Conservation (phyloP, 2,329 filamentous ascomycete genomes). For the Polychaeton citri region DNA sequence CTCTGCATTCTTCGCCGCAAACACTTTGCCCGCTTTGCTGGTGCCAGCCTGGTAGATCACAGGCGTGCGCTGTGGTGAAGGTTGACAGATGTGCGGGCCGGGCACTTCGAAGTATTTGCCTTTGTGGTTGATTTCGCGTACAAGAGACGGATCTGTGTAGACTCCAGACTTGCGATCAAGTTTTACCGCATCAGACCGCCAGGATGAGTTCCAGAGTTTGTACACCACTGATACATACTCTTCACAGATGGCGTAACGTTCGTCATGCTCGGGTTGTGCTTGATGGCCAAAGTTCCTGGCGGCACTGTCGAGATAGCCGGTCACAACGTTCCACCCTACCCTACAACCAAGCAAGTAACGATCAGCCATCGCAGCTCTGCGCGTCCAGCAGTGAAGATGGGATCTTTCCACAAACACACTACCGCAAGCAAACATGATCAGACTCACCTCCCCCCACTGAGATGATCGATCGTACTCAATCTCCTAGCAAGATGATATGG, state of each 20-base stretch:
- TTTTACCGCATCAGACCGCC: constrained; percentile 53
- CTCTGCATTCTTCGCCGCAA: constrained; percentile 58
- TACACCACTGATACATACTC: constrained; percentile 49
- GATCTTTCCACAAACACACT: too few relatives aligned
- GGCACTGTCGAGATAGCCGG: constrained; percentile 53
- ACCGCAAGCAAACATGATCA: too few relatives aligned
- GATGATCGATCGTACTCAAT: constrained; percentile 54
- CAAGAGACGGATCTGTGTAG: constrained; percentile 45
- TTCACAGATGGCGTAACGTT: constrained; percentile 49
- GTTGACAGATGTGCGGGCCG: constrained; percentile 53
- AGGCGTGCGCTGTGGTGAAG: constrained; percentile 54
- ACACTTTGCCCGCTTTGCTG: constrained; percentile 50
- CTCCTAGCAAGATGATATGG: constrained; percentile 53
- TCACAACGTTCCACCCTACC: constrained; percentile 41
- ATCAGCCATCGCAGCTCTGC: too few relatives aligned
- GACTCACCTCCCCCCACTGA: constrained; percentile 39
- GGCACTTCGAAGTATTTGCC: constrained; percentile 52
- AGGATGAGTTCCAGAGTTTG: constrained; percentile 54
- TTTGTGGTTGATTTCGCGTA: constrained; percentile 52
- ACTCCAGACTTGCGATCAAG: constrained; percentile 44
- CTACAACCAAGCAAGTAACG: neutral
- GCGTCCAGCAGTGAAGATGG: too few relatives aligned
- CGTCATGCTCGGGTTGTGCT: constrained; percentile 50
- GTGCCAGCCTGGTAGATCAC: constrained; percentile 59
- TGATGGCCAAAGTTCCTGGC: constrained; percentile 48